Base-by-base conservation (phyloP, 2,329 filamentous ascomycete genomes). In the Xylariaceae sp. region DNA sequence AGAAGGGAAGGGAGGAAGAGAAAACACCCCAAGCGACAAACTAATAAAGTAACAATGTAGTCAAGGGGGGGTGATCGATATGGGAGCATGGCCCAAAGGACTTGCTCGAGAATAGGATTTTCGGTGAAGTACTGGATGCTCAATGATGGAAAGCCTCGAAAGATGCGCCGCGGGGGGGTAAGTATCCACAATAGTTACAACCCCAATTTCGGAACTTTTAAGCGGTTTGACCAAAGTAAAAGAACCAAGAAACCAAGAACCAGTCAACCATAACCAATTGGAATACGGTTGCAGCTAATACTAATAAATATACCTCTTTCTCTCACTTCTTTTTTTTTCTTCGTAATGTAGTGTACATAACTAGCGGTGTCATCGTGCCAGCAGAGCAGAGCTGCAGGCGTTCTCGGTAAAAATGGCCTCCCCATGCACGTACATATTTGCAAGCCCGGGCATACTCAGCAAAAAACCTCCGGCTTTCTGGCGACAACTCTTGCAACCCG, bases 301-400 rank as follows among this genome's bases (percentile, higher is more conserved):
- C 19, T 19, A 19, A 19, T 19, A 19, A 19, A 19, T 19, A 19
- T 19, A 19, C 19, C 19, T 19, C 19, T 19, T 19, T 19, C 19
- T 19, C 19, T 19, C 19, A 19, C 19, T 19, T 19, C 19, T 19
- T 19, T 19, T 19, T 19, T 19, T 19, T 19, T 19, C 19, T 19
- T 19, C 19, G 19, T 19, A 19, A 19, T 19, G 19, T 19, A 19
- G n/a, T 43, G 49, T 47, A 56, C 47, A 51, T 48, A 32, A 44
- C 31, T 26, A 46, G 34, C 41, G 44, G 52, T 59, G 46, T 54
- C 49, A 51, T 53, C 52, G 56, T 58, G 53, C 47, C 56, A 49
- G 51, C 53, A 55, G 56, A 56, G 53, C 51, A 58, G 56, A 19
- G 48, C 56, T 62, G 60, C 61, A 60, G 56, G 60, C 55, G 60